Conservation (phyloP, 2,329 filamentous ascomycete genomes). For the Leptodontidium sp. region DNA sequence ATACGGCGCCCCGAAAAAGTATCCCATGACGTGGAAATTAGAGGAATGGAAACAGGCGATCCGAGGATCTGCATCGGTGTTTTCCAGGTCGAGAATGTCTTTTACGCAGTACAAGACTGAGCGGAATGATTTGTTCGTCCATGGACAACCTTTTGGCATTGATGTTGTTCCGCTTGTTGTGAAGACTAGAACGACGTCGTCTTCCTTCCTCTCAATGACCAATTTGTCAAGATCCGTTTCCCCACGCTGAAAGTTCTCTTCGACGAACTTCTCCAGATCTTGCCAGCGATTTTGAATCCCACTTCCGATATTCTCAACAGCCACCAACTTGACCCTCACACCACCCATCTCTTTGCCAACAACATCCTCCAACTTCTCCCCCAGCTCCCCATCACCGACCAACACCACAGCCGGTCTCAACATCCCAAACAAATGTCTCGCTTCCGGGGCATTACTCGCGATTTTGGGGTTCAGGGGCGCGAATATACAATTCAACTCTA, state of each 20-base stretch:
- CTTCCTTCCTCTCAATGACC: slow-evolving; percentile 27
- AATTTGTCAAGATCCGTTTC: background rate
- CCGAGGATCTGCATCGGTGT: background rate
- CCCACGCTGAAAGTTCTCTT: background rate
- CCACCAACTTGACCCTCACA: background rate
- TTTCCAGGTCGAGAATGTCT: background rate
- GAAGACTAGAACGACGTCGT: slow-evolving; percentile 89
- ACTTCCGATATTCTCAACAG: background rate
- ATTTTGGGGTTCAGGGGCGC: slow-evolving; percentile 26
- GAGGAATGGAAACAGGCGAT: background rate
- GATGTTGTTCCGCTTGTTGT: slow-evolving; percentile 94
- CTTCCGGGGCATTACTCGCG: slow-evolving; percentile 20
- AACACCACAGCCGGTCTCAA: slow-evolving; percentile 25
- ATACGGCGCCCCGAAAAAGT: slow-evolving; percentile 15
- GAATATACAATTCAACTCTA: slow-evolving; percentile 28
- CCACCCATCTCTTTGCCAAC: background rate
- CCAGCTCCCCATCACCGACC: slow-evolving; percentile 16
- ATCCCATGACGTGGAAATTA: slow-evolving; percentile 15
- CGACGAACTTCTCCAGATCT: slow-evolving; percentile 9
- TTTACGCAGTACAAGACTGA: slow-evolving; percentile 62
- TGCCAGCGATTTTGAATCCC: slow-evolving; percentile 7
- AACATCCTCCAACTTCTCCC: background rate
- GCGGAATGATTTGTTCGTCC: slow-evolving; percentile 77
- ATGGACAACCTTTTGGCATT: slow-evolving; percentile 86
- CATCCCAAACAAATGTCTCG: slow-evolving; percentile 27